Evolutionary conservation across 1,139 yeast genomes (phyloP), one percentile per base, ranked within the genome.

Genomic region (Ogataea hybrid): DNA sequence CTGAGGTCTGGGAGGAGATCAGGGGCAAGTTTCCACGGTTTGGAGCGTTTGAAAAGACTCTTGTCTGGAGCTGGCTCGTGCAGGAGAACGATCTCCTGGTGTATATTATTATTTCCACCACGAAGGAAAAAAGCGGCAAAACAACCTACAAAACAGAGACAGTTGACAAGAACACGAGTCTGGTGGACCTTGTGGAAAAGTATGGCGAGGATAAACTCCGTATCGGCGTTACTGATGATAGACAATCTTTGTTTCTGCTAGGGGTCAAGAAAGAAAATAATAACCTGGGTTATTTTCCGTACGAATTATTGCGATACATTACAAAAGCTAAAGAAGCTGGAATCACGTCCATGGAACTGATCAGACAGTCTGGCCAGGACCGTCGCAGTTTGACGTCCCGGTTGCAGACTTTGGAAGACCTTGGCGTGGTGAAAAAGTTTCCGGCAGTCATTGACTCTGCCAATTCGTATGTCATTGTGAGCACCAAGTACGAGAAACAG

Each of bases 381-480:
- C 77, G 82, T n/a, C 69, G 90, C 47, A 81, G 89, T 42, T 65
- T 82, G 31, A 80, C 89, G 0, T 69, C 79, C 2, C 68, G 92
- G 51, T 66, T 82, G 41, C 77, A 75, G 51, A 70, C 72, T 38
- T 61, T 84, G 23, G 77, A 71, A 45, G 75, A 70, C 12, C 58
- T 65, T 43, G 71, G 76, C 16, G 61, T 79, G 18, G 73, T 81
- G 5, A 63, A 63, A 18, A 77, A 72, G 49, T 64, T 59, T 32
- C 48, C 58, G 4, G 49, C 56, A 3, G 37, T 49, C 17, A 40
- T 47, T 3, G 46, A 50, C 10, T 46, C 46, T 2, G 37, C 43
- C 4, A 48, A 43, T 16, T 49, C 61, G 3, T 50, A 51, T 41
- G 49, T 51, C 15, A 50, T 53, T 43, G 53, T 56, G 39, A 46